Conservation (phyloP, 257 asterid species). For the Oldenlandia corymbosa region DNA sequence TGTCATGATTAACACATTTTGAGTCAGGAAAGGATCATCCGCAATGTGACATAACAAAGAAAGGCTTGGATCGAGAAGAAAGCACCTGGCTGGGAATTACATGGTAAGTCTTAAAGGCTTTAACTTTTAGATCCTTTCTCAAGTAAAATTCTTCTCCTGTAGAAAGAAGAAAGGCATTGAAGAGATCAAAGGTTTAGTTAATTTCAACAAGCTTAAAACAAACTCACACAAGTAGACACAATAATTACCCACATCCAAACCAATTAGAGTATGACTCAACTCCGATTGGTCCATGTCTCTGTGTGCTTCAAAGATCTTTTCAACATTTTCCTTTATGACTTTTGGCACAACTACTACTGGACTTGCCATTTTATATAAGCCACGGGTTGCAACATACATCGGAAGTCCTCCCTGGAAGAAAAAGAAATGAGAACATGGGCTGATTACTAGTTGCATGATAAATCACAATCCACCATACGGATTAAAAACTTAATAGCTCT, state of each 20-base stretch:
- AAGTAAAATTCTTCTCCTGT: constrained; percentile 77
- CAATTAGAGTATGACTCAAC: constrained; percentile 69
- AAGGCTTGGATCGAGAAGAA: neutral
- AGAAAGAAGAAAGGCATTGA: constrained; percentile 12
- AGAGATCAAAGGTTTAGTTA: neutral
- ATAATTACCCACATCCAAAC: constrained; percentile 79
- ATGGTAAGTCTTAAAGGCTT: constrained; percentile 80
- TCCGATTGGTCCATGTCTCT: constrained; percentile 92
- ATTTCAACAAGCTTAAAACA: neutral
- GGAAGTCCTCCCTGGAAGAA: constrained; percentile 89
- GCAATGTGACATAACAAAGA: neutral
- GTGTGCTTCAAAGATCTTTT: constrained; percentile 90
- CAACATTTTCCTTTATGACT: constrained; percentile 59
- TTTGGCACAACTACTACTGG: constrained; percentile 89
- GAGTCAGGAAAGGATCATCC: neutral
- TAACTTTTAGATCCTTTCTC: constrained; percentile 79
- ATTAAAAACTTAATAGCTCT: neutral
- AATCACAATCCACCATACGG: neutral
- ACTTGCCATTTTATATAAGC: constrained; percentile 70
- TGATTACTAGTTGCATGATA: neutral
- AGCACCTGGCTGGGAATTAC: constrained; percentile 89
- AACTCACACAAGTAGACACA: constrained; percentile 1
- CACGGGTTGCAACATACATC: constrained; percentile 95
- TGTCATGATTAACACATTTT: constrained; percentile 18
- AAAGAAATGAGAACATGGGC: neutral